phyloP scores from a whole-genome alignment of 169 alveolate species.

The Plasmodium gonderi region DNA sequence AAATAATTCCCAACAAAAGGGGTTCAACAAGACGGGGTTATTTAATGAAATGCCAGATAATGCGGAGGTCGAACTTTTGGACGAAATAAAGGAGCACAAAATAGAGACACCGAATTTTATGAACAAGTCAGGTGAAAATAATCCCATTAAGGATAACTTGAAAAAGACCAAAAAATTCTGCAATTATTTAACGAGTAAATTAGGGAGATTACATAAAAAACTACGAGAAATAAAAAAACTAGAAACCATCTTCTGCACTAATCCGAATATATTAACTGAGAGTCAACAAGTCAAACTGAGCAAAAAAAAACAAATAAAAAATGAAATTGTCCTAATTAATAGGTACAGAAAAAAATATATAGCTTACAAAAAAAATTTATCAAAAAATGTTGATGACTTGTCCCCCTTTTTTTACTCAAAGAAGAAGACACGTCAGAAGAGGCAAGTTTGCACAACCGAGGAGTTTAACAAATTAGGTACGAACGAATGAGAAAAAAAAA shows the following conservation, averaged over 20 bases:
- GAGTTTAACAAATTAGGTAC: conserved; percentile 46
- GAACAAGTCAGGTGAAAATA: neutral
- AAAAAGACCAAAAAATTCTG: conserved; percentile 53
- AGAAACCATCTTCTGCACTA: conserved; percentile 58
- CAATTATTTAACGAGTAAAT: conserved; percentile 59
- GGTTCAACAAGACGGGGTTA: neutral
- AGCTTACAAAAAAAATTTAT: conserved; percentile 43
- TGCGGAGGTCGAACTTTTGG: neutral
- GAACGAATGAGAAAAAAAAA: neutral
- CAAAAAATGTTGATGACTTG: conserved; percentile 50
- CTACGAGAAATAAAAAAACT: conserved; percentile 71
- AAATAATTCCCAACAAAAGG: neutral
- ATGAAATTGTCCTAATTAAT: conserved; percentile 58
- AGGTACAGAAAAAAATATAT: conserved; percentile 66
- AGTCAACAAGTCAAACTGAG: conserved; percentile 57
- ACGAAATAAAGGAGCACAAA: neutral
- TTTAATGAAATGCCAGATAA: neutral
- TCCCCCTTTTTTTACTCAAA: conserved; percentile 71
- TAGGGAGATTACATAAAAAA: conserved; percentile 71
- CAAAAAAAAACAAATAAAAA: conserved; percentile 69
- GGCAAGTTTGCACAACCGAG: conserved; percentile 42
- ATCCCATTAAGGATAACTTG: conserved; percentile 7
- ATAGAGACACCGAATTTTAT: neutral
- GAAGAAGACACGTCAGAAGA: conserved; percentile 32
- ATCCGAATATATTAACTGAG: conserved; percentile 62